Evolutionary conservation across 306 rosid genomes (phyloP), one percentile per base, ranked within the genome.

Genomic region (Trifolium dubium): DNA sequence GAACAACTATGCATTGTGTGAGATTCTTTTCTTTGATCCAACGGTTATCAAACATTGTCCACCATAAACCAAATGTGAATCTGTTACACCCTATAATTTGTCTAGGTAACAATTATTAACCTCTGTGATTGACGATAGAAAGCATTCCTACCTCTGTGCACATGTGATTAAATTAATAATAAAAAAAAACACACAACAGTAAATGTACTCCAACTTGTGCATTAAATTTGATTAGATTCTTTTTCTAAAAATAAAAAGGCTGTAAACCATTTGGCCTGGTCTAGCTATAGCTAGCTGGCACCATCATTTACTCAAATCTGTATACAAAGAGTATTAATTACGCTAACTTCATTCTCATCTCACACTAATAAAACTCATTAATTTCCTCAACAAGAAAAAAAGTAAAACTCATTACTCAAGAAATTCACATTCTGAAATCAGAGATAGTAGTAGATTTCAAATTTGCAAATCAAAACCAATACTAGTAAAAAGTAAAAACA

Each of bases 251-350:
- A 31, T 7, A 37, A 69, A 23, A 72, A 64, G 64, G 71, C 73
- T 59, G 74, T 55, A 74, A 81, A 81, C 63, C 74, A 84, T 53
- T 60, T 68, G 85, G 82, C 73, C 79, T 14, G 39, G 23, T 23
- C 23, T 23, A 23, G 23, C 23, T 47, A 3, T 54, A 18, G 58
- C 29, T 54, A 54, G 62, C 46, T 62, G 67, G 67, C 67, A 62
- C 6, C 0, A 11, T 81, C 89, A 86, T 87, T 81, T 77, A 89
- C 81, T 81, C 76, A 80, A 82, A 78, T 55, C 73, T 47, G n/a
- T 18, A 60, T 3, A 54, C 18, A 69, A 73, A 39, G 54, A 17
- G 70, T 73, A 61, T 1, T 17, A 28, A 30, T 30, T 17, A 64
- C 47, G 53, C 61, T 31, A 64, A 39, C 31, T 73, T 29, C 13